Base-by-base conservation (phyloP, 2,329 filamentous ascomycete genomes). In the Penicillium sp. region DNA sequence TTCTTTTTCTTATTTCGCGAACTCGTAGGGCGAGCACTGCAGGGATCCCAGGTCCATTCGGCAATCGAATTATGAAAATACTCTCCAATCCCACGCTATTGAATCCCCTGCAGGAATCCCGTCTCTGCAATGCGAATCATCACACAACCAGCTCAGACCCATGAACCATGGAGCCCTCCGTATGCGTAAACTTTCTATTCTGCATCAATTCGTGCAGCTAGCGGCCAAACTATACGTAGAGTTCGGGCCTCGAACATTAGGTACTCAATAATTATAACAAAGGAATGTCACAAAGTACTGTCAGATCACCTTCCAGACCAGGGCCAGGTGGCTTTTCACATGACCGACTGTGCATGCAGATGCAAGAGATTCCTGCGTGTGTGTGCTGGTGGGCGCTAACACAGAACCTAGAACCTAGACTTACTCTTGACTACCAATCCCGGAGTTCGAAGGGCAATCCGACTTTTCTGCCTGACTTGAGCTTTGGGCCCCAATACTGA, bases 291-390 rank as follows among this genome's bases (percentile, higher is more conserved):
- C 29, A 31, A 28, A 34, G 21, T 12, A 52, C 33, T 19, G 15
- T 32, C 32, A 49, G 33, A 40, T 35, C 31, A 24, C 41, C 52
- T 32, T 40, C 37, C 29, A 44, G 49, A 49, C 35, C 34, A 32
- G 17, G 39, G 13, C 46, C 21, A 52, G 47, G 54, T 49, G 48
- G 39, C 35, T 57, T 49, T 50, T 63, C 64, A 66, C 64, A 66
- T 66, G 64, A 66, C 63, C 56, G 37, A 55, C 53, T 64, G 62
- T 66, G 64, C 64, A 66, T 66, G 64, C 61, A 62, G 48, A 54
- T 58, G 59, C 61, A 64, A 56, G 61, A 65, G 61, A 63, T 56
- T 52, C 34, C 53, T 56, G 54, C 51, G 42, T 31, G 52, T 57
- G 21, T 56, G 51, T 49, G 56, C 52, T 58, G 58, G 43, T 35